Evolutionary conservation across 257 asterid genomes (phyloP).

Genomic region (Buddleja alternifolia): DNA sequence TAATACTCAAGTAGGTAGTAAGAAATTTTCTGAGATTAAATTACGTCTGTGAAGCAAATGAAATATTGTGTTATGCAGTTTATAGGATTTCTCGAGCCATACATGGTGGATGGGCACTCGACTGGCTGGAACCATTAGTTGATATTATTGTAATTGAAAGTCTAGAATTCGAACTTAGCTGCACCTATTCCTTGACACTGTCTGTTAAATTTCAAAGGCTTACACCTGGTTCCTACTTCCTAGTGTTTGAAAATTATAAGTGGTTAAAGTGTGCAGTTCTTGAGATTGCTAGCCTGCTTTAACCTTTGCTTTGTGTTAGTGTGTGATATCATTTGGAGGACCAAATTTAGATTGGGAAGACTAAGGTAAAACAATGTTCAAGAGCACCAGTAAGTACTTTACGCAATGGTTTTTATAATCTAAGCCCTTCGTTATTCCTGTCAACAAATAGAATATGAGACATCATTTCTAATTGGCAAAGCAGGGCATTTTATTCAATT

Average conservation of each 20-base stretch:
- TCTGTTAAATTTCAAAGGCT: not conserved
- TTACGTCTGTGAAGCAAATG: not conserved
- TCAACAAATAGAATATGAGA: no score
- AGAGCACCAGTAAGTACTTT: no score
- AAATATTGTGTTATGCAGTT: conserved; percentile 52
- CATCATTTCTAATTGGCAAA: no score
- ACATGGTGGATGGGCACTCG: conserved; percentile 61
- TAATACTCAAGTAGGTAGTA: no score
- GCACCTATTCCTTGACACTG: not conserved
- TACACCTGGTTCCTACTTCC: not conserved
- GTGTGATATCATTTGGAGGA: no score
- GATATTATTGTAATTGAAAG: not conserved
- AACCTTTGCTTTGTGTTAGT: not conserved
- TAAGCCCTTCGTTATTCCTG: no score
- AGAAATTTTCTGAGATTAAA: not conserved
- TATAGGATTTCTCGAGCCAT: conserved; percentile 89
- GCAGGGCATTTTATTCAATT: no score
- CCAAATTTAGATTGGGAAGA: no score
- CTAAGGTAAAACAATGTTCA: no score
- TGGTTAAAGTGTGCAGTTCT: not conserved
- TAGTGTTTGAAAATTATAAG: not conserved
- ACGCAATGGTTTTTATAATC: no score
- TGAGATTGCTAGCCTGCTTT: not conserved
- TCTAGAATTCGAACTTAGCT: not conserved
- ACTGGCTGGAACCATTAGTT: conserved; percentile 73